phyloP scores from a whole-genome alignment of 2,329 filamentous ascomycete species.

The Lachnellula hyalina region DNA sequence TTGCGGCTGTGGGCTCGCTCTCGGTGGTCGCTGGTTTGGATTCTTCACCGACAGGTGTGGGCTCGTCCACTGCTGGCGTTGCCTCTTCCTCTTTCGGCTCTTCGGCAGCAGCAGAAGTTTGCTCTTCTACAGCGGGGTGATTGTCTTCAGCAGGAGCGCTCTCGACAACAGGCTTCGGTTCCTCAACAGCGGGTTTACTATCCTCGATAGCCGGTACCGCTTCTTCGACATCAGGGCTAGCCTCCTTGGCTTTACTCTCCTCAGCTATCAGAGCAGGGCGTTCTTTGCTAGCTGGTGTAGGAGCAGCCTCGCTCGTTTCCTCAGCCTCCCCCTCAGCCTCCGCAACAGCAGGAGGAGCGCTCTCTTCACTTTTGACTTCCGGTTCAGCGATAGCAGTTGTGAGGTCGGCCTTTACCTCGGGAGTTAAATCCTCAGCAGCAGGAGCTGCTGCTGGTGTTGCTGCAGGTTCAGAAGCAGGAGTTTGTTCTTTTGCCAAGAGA shows the following conservation, averaged over 20 bases:
- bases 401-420: neutral
- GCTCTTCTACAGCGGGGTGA: neutral
- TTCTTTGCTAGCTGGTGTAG: neutral
- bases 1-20: neutral
- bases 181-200: neutral
- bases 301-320: neutral
- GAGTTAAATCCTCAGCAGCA: neutral
- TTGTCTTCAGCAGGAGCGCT: neutral
- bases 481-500: neutral
- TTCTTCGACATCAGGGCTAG: neutral
- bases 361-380: neutral
- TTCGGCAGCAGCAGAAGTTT: neutral
- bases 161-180: neutral
- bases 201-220: neutral
- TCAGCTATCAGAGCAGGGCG: neutral
- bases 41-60: neutral
- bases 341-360: too few relatives aligned
- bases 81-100: neutral
- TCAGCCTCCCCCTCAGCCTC: too few relatives aligned
- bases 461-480: neutral
- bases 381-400: neutral
- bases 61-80: neutral
- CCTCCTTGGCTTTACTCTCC: neutral
- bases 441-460: neutral
- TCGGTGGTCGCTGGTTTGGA: neutral